Conservation (phyloP, 371 early-diverging fungal species). For the Mucor indicus region DNA sequence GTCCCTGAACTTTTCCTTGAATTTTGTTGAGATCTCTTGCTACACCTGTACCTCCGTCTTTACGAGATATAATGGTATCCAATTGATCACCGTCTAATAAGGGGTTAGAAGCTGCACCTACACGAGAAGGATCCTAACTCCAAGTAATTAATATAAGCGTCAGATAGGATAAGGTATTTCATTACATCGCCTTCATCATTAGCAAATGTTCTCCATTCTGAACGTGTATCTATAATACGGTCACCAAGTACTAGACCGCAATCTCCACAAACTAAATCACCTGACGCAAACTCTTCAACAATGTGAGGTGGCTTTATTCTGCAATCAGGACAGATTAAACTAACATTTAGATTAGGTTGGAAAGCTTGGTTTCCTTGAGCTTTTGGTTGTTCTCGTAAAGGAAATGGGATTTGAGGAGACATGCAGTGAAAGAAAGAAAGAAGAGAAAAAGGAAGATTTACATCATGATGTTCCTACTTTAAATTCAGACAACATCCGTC, state of each 20-base stretch:
- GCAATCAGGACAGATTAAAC: conserved; percentile 79
- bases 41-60: conserved; percentile 77
- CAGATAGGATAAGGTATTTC: not conserved
- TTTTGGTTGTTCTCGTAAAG: conserved; percentile 34
- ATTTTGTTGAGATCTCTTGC: conserved; percentile 72
- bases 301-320: conserved; percentile 83
- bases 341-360: conserved; percentile 57
- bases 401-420: conserved; percentile 40
- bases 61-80: conserved; percentile 86
- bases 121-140: conserved; percentile 92
- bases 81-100: conserved; percentile 82
- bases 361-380: conserved; percentile 28
- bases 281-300: conserved; percentile 92
- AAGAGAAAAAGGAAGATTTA: not conserved
- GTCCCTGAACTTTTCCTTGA: conserved; percentile 65
- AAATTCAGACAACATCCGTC: too few relatives aligned
- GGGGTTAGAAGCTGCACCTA: conserved; percentile 96
- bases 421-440: conserved; percentile 4
- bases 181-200: conserved; percentile 86
- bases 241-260: conserved; percentile 97
- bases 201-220: conserved; percentile 99
- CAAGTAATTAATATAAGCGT: not conserved
- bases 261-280: conserved; percentile 94
- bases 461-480: too few relatives aligned
- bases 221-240: conserved; percentile 97